Base-by-base conservation (phyloP, 2,329 filamentous ascomycete species). In the Camptophora hylomeconis region DNA sequence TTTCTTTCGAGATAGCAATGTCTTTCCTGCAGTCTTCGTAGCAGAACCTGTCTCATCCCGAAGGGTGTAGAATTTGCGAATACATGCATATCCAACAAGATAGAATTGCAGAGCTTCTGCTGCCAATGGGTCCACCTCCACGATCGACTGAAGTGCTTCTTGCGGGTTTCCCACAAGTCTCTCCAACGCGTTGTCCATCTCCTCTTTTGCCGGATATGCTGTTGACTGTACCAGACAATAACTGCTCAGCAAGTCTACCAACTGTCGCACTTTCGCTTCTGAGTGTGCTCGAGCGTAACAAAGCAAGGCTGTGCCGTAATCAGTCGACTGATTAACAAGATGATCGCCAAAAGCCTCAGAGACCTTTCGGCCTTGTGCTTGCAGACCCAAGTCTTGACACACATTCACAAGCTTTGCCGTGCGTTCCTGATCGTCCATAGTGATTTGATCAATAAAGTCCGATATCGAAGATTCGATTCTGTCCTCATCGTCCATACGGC, bases 201-300 rank as follows among this genome's bases (percentile, higher is more conserved):
- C 73, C 17, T 62, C 57, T 20, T 69, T 61, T 0, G 79, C 61
- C 1, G 87, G 87, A 45, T 80, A 92, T 1, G 77, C 77, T 1
- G 73, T 74, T 2, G 84, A 93, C 44, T 92, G 80, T 23, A 92
- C 69, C 10, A 95, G 67, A 24, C 80, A 93, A 51, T 84, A 80
- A 2, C 83, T 83, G 43, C 84, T 87, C 29, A 95, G 72, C 3
- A 89, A 69, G 48, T 92, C 81, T 23, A 93, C 67, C 12, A 93
- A 80, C 38, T 84, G 75, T 45, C 81, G 81, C 29, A 94, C 76
- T 53, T 87, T 92, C 39, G 69, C 64, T 2, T 72, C 61, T 15
- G 76, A 72, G 47, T 92, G 84, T 3, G 84, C 80, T 8, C 92
- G 72, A 14, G 87, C 80, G 51, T 89, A 95, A 60, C 92, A 94